Evolutionary conservation across 2,329 filamentous ascomycete genomes (phyloP).

Genomic region (Fusarium sp.): DNA sequence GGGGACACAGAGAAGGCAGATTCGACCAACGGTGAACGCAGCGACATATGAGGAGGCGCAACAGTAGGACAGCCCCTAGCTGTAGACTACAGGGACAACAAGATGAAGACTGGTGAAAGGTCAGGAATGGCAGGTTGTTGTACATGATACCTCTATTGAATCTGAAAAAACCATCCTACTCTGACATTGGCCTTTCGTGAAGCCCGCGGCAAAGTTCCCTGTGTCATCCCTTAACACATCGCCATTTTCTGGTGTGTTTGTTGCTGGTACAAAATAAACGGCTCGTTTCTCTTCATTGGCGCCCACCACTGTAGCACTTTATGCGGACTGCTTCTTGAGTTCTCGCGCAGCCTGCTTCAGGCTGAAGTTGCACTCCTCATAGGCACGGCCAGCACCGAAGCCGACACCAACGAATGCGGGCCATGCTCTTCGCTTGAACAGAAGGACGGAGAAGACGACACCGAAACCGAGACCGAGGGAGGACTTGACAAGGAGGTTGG

Average conservation of each 20-base stretch:
- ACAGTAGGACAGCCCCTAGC: constrained; percentile 3
- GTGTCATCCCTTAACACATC: constrained; percentile 32
- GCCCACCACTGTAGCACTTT: constrained; percentile 23
- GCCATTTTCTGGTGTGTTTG: constrained; percentile 39
- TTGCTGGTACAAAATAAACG: constrained; percentile 35
- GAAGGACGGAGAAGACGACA: constrained; percentile 96
- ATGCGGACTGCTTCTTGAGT: constrained; percentile 61
- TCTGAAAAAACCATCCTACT: constrained; percentile 40
- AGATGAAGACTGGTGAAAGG: background rate
- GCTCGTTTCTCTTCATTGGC: constrained; percentile 2
- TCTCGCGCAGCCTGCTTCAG: constrained; percentile 69
- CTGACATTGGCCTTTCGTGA: constrained; percentile 39
- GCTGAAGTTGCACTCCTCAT: constrained; percentile 96
- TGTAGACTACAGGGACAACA: background rate
- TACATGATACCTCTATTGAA: constrained; percentile 49
- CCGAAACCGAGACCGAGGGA: constrained; percentile 96
- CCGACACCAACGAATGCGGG: constrained; percentile 94
- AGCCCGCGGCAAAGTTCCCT: constrained; percentile 32
- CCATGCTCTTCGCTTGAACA: constrained; percentile 98
- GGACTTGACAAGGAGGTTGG: constrained; percentile 96
- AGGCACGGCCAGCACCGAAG: constrained; percentile 94
- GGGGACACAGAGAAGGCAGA: constrained; percentile 24
- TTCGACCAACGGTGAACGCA: constrained; percentile 2
- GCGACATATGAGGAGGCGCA: constrained; percentile 26
- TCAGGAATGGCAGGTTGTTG: constrained; percentile 39